phyloP scores from a whole-genome alignment of 2,329 filamentous ascomycete species.

The Aureobasidium sp. region DNA sequence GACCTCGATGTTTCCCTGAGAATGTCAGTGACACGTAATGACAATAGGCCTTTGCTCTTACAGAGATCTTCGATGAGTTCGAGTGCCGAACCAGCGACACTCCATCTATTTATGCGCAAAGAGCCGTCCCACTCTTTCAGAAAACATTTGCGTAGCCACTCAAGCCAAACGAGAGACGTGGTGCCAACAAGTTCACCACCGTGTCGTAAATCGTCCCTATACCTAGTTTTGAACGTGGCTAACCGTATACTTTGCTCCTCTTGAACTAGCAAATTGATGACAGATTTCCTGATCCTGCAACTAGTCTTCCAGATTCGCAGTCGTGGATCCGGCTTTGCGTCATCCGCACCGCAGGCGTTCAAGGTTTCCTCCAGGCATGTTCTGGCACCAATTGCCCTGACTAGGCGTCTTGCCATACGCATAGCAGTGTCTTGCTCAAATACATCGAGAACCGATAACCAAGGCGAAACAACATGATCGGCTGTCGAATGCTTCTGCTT shows the following conservation, averaged over 20 bases:
- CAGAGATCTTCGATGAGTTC: conserved; percentile 57
- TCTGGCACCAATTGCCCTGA: conserved; percentile 43
- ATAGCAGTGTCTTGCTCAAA: conserved; percentile 33
- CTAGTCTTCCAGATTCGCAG: conserved; percentile 7
- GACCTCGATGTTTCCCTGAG: conserved; percentile 12
- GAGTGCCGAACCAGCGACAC: conserved; percentile 69
- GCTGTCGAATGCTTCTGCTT: conserved; percentile 1
- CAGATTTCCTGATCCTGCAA: conserved; percentile 5
- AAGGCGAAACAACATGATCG: neutral
- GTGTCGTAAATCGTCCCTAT: neutral
- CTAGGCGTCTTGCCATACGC: conserved; percentile 43
- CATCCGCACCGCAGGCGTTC: neutral
- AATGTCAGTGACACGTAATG: conserved; percentile 19
- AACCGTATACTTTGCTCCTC: conserved; percentile 13
- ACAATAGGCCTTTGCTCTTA: neutral
- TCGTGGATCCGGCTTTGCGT: neutral
- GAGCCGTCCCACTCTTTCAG: conserved; percentile 75
- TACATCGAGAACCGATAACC: conserved; percentile 11
- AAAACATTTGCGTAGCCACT: conserved; percentile 69
- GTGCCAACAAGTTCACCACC: conserved; percentile 8
- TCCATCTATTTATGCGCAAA: conserved; percentile 61
- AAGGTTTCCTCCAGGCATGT: conserved; percentile 28
- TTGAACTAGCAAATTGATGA: neutral
- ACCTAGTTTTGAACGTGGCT: conserved; percentile 1
- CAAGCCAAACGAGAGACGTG: conserved; percentile 40